A percentile compares a stretch with the other conserved stretches of the same genome.
These are phyloP conservation scores for Syzygium oleosum DNA, from an alignment of 345 rosid genomes.

Conservation along the genomic window DNA sequence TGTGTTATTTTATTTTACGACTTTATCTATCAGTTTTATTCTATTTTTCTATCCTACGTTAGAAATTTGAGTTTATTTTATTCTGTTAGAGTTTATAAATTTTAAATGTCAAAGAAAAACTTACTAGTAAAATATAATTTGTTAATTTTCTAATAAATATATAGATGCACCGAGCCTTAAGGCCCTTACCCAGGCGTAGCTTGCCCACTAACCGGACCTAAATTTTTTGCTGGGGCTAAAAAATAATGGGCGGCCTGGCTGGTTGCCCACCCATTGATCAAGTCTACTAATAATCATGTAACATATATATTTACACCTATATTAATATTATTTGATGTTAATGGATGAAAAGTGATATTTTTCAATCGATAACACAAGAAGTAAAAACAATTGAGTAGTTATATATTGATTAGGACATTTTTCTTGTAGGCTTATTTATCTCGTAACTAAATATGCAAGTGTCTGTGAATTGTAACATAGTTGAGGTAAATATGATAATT, in stretches of 20 bases:
- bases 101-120: background rate
- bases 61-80: background rate
- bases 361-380: background rate
- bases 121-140: background rate
- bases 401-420: background rate
- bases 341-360: background rate
- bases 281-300: background rate
- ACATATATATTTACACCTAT: background rate
- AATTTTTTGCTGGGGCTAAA: background rate
- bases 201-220: background rate
- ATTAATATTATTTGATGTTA: no score
- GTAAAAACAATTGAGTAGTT: background rate
- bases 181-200: background rate
- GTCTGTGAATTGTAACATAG: background rate
- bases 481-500: background rate
- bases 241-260: accelerated
- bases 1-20: background rate
- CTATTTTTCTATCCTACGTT: background rate
- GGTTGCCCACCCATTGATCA: background rate
- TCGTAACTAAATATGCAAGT: background rate
- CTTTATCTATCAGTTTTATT: background rate
- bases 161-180: background rate
- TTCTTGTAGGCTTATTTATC: background rate
- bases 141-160: no score
- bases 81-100: background rate